These are phyloP conservation scores for Colletotrichum liaoningense DNA, from an alignment of 2,329 filamentous ascomycete genomes.

Conservation along the genomic window DNA sequence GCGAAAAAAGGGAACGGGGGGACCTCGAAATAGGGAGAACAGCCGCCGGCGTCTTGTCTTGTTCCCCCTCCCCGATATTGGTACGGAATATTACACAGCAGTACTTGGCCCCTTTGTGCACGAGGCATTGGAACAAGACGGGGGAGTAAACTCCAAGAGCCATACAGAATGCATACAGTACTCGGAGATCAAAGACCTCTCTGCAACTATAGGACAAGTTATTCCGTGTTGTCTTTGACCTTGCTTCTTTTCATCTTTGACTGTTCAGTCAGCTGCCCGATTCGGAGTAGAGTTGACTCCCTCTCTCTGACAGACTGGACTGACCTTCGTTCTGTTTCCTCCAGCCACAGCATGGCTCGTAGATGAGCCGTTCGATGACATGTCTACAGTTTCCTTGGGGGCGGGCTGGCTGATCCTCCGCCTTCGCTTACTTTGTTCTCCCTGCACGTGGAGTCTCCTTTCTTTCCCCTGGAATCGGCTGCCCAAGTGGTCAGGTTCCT, in stretches of 20 bases:
- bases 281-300: not conserved
- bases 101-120: slow-evolving; percentile 3
- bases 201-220: not conserved
- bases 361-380: not conserved
- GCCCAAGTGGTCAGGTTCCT: not conserved
- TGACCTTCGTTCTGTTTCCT: not conserved
- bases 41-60: slow-evolving; percentile 4
- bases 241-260: slow-evolving; percentile 1
- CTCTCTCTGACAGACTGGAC: not conserved
- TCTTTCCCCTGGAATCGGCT: not conserved
- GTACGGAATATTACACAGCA: not conserved
- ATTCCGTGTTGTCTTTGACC: not conserved
- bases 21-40: slow-evolving; percentile 4
- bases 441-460: not conserved
- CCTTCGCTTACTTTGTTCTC: not conserved
- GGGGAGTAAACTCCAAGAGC: not conserved
- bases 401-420: slow-evolving; percentile 19
- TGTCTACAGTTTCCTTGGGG: not conserved
- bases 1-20: not conserved
- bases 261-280: not conserved
- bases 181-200: not conserved
- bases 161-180: not conserved
- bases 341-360: slow-evolving; percentile 21
- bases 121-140: slow-evolving; percentile 1
- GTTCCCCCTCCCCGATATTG: not conserved